phyloP scores from a whole-genome alignment of 495 filamentous ascomycete species.

The Xylaria cubensis region DNA sequence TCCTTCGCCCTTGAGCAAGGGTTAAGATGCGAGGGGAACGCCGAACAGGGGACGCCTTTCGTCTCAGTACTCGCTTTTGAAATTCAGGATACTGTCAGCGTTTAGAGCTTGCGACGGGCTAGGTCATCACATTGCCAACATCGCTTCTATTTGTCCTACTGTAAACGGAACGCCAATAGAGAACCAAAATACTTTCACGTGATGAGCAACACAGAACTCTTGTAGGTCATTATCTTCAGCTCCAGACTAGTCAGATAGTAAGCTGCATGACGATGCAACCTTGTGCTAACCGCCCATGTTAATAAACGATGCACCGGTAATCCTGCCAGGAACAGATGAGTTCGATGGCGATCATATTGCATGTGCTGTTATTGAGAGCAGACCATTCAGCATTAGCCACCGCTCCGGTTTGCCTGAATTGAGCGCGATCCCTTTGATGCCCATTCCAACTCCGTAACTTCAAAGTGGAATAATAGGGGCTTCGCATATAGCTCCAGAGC shows the following conservation, averaged over 20 bases:
- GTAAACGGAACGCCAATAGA: slow-evolving; percentile 2
- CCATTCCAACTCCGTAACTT: not conserved
- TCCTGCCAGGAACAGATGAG: slow-evolving; percentile 29
- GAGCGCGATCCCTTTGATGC: not conserved
- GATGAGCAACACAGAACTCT: slow-evolving; percentile 16
- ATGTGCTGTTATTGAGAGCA: not conserved
- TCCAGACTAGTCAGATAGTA: slow-evolving; percentile 18
- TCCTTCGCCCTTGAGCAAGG: slow-evolving; percentile 41
- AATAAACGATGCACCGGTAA: slow-evolving; percentile 38
- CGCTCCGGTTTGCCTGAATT: slow-evolving; percentile 4
- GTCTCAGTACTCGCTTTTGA: slow-evolving; percentile 32
- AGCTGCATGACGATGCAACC: slow-evolving; percentile 37
- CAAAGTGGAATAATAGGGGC: not conserved
- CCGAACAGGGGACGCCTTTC: slow-evolving; percentile 36
- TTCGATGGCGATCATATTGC: slow-evolving; percentile 40
- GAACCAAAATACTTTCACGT: slow-evolving; percentile 5
- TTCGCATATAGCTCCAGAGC: not conserved
- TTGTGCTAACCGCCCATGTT: slow-evolving; percentile 33
- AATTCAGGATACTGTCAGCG: slow-evolving; percentile 19
- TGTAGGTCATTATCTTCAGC: slow-evolving; percentile 22
- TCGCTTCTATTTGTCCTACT: slow-evolving; percentile 6
- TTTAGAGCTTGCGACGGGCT: slow-evolving; percentile 10
- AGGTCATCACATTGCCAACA: slow-evolving; percentile 13
- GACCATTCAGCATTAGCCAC: slow-evolving; percentile 7
- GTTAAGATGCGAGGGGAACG: slow-evolving; percentile 42